These are phyloP conservation scores for Pouteria campechiana DNA, from an alignment of 179 eudicot genomes.

Conservation along the genomic window DNA sequence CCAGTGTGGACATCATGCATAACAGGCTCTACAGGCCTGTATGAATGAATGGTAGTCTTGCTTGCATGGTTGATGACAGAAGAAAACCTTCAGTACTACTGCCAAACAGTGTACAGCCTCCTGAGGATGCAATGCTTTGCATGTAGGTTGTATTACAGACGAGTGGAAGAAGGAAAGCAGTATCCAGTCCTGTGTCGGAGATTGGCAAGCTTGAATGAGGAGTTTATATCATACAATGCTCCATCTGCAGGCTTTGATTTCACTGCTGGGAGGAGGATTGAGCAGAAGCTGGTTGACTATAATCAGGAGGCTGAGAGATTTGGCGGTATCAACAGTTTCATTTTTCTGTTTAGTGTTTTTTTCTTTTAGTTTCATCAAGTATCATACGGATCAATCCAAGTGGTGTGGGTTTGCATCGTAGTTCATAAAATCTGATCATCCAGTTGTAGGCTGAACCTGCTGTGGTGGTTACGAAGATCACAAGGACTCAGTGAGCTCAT, in stretches of 20 bases:
- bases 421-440: background rate
- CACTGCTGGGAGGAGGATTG: slow-evolving; percentile 74
- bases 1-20: no score
- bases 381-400: background rate
- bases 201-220: slow-evolving; percentile 69
- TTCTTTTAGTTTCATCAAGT: background rate
- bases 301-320: slow-evolving; percentile 91
- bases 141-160: slow-evolving; percentile 86
- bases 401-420: background rate
- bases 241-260: slow-evolving; percentile 88
- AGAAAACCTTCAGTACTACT: no score
- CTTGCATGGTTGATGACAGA: no score
- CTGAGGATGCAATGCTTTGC: no score
- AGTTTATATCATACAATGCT: slow-evolving; percentile 77
- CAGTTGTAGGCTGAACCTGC: no score
- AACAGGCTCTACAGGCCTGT: no score
- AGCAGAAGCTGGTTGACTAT: slow-evolving; percentile 80
- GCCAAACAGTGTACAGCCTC: no score
- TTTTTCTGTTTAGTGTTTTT: background rate
- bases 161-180: slow-evolving; percentile 92
- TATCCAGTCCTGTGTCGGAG: slow-evolving; percentile 85
- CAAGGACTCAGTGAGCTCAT: no score
- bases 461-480: no score
- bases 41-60: no score
- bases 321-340: slow-evolving; percentile 42